Conservation (phyloP, 2,329 filamentous ascomycete genomes). For the Alternaria postmessia region DNA sequence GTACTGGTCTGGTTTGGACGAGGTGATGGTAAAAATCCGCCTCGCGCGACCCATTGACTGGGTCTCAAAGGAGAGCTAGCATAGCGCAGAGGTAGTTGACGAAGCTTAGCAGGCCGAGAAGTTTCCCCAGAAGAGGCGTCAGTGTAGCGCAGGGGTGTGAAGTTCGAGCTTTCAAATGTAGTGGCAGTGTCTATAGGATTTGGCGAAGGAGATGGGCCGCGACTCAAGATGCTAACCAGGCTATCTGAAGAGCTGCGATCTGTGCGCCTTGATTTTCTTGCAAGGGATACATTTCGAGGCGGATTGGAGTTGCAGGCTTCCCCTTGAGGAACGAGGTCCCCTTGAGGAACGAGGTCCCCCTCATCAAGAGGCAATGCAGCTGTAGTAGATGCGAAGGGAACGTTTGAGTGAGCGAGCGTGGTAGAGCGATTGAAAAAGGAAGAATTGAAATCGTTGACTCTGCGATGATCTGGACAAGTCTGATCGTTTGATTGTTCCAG, state of each 20-base stretch:
- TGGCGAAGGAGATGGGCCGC: constrained; percentile 7
- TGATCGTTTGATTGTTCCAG: constrained; percentile 18
- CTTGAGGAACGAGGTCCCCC: not conserved
- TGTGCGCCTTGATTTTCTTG: constrained; percentile 3
- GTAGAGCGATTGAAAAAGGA: constrained; percentile 3
- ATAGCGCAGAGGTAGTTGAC: constrained; percentile 28
- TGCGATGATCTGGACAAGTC: constrained; percentile 17
- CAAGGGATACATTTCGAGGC: not conserved
- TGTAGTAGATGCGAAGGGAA: constrained; percentile 16
- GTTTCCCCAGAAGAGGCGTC: not conserved
- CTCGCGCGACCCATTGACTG: constrained; percentile 42
- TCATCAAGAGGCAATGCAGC: not conserved
- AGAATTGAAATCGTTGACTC: not conserved
- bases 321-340: not conserved
- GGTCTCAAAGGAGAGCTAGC: constrained; percentile 44
- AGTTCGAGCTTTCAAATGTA: not conserved
- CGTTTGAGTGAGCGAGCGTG: constrained; percentile 15
- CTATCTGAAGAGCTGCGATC: constrained; percentile 19
- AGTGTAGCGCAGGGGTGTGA: constrained; percentile 1
- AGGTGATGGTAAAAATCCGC: constrained; percentile 30
- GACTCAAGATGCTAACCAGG: constrained; percentile 4
- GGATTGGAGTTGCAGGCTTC: not conserved
- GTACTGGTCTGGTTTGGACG: constrained; percentile 40
- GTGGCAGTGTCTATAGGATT: not conserved
- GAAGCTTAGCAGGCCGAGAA: constrained; percentile 12